A percentile compares a stretch with the other conserved stretches of the same genome.
Conservation (phyloP, 768 basidiomycete genomes). For the Lactifluus subvellereus region DNA sequence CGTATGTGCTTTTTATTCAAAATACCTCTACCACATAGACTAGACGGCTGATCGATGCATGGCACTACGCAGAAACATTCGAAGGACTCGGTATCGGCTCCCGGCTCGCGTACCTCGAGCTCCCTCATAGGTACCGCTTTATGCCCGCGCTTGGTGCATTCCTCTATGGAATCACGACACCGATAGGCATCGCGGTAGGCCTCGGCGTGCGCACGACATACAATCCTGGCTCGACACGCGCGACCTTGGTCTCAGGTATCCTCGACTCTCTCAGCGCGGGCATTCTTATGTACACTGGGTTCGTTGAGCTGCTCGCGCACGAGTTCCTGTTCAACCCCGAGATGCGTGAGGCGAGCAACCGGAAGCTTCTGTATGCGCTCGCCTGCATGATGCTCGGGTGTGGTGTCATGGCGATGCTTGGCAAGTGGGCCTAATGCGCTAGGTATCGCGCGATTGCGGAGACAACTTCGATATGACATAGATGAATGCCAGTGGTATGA, state of each 20-base stretch:
- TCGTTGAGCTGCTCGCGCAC: slow-evolving; percentile 90
- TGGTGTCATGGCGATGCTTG: slow-evolving; percentile 86
- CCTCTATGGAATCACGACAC: slow-evolving; percentile 73
- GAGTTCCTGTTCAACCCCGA: slow-evolving; percentile 90
- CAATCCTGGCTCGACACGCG: slow-evolving; percentile 71
- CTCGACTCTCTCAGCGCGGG: slow-evolving; percentile 84
- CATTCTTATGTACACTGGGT: slow-evolving; percentile 81
- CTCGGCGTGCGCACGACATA: slow-evolving; percentile 72
- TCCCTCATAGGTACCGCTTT: slow-evolving; percentile 49
- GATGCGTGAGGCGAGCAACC: slow-evolving; percentile 66
- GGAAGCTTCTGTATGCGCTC: slow-evolving; percentile 65
- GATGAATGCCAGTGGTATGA: not conserved
- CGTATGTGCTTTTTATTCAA: slow-evolving; percentile 48
- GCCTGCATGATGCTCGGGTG: slow-evolving; percentile 77
- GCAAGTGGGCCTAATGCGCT: slow-evolving; percentile 66
- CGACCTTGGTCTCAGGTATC: slow-evolving; percentile 77
- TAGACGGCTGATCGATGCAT: not conserved
- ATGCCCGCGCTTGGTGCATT: slow-evolving; percentile 55
- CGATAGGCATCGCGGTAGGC: slow-evolving; percentile 83
- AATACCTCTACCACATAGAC: not conserved
- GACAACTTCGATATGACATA: not conserved
- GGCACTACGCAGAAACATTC: slow-evolving; percentile 66
- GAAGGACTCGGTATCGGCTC: slow-evolving; percentile 93
- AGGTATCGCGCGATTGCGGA: not conserved
- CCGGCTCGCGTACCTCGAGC: slow-evolving; percentile 70